These are phyloP conservation scores for Cucurbita ficifolia DNA, from an alignment of 306 rosid species.

Conservation along the genomic window DNA sequence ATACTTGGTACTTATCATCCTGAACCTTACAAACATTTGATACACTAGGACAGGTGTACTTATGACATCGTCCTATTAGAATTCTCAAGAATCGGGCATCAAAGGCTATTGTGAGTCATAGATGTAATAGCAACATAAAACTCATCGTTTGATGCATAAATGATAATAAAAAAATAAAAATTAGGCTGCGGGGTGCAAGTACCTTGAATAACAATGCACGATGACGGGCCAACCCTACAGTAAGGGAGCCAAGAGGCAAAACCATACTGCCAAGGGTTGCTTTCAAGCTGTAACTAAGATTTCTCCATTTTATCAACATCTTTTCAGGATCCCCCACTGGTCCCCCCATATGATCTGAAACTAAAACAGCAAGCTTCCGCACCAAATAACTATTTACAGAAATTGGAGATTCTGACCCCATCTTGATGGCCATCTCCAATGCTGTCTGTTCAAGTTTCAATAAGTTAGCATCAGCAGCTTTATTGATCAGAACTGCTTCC, in stretches of 20 bases:
- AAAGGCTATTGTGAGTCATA: too few relatives aligned
- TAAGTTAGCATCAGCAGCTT: slow-evolving; percentile 70
- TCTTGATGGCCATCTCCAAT: slow-evolving; percentile 42
- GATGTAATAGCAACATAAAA: too few relatives aligned
- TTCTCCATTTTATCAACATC: slow-evolving; percentile 72
- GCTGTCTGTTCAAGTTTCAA: slow-evolving; percentile 75
- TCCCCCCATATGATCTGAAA: slow-evolving; percentile 93
- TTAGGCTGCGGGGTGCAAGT: background rate
- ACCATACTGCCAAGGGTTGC: slow-evolving; percentile 82
- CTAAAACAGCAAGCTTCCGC: slow-evolving; percentile 61
- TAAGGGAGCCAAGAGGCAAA: slow-evolving; percentile 88
- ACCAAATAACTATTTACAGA: slow-evolving; percentile 43
- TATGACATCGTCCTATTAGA: too few relatives aligned
- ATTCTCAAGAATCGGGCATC: too few relatives aligned
- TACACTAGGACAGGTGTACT: too few relatives aligned
- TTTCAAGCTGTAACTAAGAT: slow-evolving; percentile 60
- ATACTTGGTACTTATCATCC: too few relatives aligned
- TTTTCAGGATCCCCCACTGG: slow-evolving; percentile 61
- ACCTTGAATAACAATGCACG: slow-evolving; percentile 98
- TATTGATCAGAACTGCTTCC: slow-evolving; percentile 90
- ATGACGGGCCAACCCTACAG: slow-evolving; percentile 89
- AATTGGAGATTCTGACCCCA: slow-evolving; percentile 36
- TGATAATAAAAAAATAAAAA: background rate
- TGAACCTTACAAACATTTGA: too few relatives aligned
- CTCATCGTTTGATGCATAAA: background rate